Base-by-base conservation (phyloP, 371 early-diverging fungal species). In the Mucor plumbeus region DNA sequence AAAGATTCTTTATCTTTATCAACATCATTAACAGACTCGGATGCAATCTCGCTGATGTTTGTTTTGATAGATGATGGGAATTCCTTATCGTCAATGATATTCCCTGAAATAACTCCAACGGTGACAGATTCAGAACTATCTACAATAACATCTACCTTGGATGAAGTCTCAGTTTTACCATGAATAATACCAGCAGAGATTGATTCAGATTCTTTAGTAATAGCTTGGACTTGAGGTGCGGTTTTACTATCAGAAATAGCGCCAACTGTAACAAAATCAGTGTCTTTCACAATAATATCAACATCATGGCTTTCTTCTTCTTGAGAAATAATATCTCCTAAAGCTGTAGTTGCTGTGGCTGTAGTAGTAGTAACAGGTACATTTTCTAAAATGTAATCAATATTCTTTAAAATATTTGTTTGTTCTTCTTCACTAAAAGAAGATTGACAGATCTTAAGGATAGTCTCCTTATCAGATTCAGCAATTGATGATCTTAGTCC, bases 351-450 rank as follows among this genome's bases (percentile, higher is more conserved):
- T 8, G 59, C 11, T 8, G 33, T 55, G 26, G 26, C 55, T 7
- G 39, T 31, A 3, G 58, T 54, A n/a, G 59, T 41, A 11, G 67
- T 50, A 17, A 38, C 43, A 2, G 59, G 19, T 11, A 69, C 59
- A 10, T 47, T 67, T 33, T 70, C 61, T 4, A 62, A 43, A 13
- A 65, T 54, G 35, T 41, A 15, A 10, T 78, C 71, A 34, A 78
- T 44, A 1, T 73, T 44, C 19, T 64, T 58, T 6, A 69, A 34
- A 1, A 68, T 33, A 15, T 58, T 56, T 10, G 14, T 39, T 43
- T 71, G 69, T 7, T 65, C 65, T 4, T 54, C 44, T n/a, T 65
- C 38, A 13, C 69, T 72, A 56, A 80, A 80, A 33, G 59, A 61
- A 44, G 58, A 59, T 17, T 68, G 61, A n/a, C 47, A 40, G 13